Evolutionary conservation across 768 basidiomycete genomes (phyloP), one percentile per base, ranked within the genome.

Genomic region (Mycena rosella): DNA sequence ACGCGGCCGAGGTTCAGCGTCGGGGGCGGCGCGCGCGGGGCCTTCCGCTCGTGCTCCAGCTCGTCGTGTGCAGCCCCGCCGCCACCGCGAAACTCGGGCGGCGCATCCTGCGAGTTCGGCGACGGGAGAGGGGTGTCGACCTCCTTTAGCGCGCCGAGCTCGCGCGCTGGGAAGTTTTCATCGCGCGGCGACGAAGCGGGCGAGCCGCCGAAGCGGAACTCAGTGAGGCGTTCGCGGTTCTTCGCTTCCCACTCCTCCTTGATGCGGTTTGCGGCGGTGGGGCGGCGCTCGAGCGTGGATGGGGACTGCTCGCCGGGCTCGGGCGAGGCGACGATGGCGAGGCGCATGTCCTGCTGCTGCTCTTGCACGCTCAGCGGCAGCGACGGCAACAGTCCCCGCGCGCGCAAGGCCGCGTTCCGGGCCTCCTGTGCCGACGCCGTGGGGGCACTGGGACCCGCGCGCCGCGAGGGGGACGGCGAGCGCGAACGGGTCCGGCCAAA

Each of bases 371-470:
- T 85, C 57, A 83, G 81, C 20, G 74, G 73, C 29, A 84, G 77
- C 11, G 85, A 83, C 26, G 90, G 88, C 2, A 87, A 78, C 42
- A 91, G 79, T 0, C 89, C 89, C 34, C 88, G 84, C 70, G 85
- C 88, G 15, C 89, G 84, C 24, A 91, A 81, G 2, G 89, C 89
- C 4, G 87, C 88, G 51, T 89, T 85, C 24, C 86, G 80, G 17
- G 78, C 77, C 29, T 82, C 81, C 45, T 78, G 80, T 8, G 81
- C 68, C 6, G 73, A 75, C 58, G 73, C 72, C 48, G 72, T 73
- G 32, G 75, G 60, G 34, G 64, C 66, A 51, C 57, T 69, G 26
- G 74, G 72, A 42, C 71, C 58, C 11, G 74, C 65, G 26, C 59
- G 70, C 27, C 55, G 52, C 36, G 66, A 68, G 22, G 72, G 70